Evolutionary conservation across 495 filamentous ascomycete species (phyloP), one percentile per base, ranked within the genome.

Genomic region (Cercophora newfieldiana): DNA sequence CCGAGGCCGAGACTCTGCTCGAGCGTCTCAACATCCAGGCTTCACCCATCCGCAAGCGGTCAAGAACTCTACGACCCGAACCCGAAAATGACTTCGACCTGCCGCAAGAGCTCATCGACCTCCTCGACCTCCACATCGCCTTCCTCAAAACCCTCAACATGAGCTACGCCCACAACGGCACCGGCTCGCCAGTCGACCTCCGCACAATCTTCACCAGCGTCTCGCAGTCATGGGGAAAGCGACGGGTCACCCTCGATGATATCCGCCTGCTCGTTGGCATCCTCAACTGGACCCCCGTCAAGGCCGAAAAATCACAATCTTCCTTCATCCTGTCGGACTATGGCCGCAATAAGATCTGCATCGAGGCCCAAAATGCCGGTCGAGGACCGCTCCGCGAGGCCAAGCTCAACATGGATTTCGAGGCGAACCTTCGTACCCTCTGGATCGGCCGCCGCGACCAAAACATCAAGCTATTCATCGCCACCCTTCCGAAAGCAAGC

Each of bases 81-180:
- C 31, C 60, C 44, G 72, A 78, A 14, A 61, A 64, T 44, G 77
- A 80, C 44, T 47, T 71, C 30, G 70, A 74, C 37, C 77, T 88
- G 18, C 86, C 87, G 0, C 65, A 65, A 24, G 86, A 88, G 70
- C 77, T 90, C 26, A 65, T 83, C 65, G 81, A 84, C 64, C 80
- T 90, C 53, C 74, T 87, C 60, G 74, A 81, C 58, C 76, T 89
- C 5, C 82, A 88, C 68, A 73, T 81, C 29, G 77, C 85, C 56
- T 85, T 90, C 62, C 80, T 89, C 63, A 83, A 82, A 54, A 82
- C 87, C 21, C 74, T 89, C 21, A 83, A 80, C 21, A 72, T 89
- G 59, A 83, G 88, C 63, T 82, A 82, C 64, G 87, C 86, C 0
- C 89, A 92, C 77, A 86, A 90, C 77, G 87, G 88, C 69, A 77